phyloP scores from a whole-genome alignment of 768 basidiomycete species.

The Boletus coccyginus region DNA sequence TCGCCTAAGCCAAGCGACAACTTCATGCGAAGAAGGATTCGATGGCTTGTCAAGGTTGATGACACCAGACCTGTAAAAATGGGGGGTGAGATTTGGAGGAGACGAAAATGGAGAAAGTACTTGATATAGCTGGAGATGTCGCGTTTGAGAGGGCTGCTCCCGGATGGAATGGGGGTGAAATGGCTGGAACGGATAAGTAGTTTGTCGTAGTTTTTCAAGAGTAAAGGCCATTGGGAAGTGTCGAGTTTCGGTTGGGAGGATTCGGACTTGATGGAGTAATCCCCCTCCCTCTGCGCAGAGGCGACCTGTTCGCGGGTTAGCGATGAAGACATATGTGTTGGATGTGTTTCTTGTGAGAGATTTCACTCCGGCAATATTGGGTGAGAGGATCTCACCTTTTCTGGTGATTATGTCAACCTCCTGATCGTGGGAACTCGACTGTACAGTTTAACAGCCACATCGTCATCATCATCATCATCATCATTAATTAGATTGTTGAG shows the following conservation, averaged over 20 bases:
- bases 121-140: constrained; percentile 92
- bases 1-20: constrained; percentile 98
- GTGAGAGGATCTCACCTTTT: constrained; percentile 14
- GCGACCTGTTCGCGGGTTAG: constrained; percentile 69
- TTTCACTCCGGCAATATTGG: not conserved
- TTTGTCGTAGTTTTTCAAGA: constrained; percentile 99
- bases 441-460: constrained; percentile 44
- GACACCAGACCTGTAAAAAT: constrained; percentile 78
- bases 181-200: constrained; percentile 91
- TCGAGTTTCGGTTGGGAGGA: constrained; percentile 71
- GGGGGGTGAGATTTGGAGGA: not conserved
- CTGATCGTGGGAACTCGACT: constrained; percentile 35
- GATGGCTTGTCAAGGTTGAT: constrained; percentile 99
- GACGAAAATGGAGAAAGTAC: constrained; percentile 37
- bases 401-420: constrained; percentile 10
- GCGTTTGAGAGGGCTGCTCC: constrained; percentile 92
- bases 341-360: constrained; percentile 12
- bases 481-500: not conserved
- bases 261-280: constrained; percentile 84
- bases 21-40: constrained; percentile 98
- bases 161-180: constrained; percentile 96
- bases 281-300: constrained; percentile 68
- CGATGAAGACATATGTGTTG: constrained; percentile 21
- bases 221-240: constrained; percentile 96
- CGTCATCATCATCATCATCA: constrained; percentile 14